phyloP scores from a whole-genome alignment of 2,329 filamentous ascomycete species.

The Diaporthe velutina region DNA sequence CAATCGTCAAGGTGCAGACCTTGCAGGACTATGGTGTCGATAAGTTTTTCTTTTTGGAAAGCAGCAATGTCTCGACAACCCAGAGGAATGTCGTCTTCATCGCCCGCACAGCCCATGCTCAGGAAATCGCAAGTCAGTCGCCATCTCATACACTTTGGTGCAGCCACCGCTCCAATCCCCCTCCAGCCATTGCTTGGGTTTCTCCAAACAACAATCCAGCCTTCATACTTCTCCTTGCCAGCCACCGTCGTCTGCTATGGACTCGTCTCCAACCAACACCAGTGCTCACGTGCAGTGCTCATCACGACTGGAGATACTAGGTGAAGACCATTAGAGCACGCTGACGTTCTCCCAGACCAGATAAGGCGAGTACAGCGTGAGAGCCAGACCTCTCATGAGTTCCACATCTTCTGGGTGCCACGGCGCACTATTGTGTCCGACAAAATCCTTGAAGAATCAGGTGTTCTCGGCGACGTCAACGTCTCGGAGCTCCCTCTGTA shows the following conservation, averaged over 20 bases:
- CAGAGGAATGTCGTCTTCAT: conserved; percentile 97
- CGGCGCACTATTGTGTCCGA: conserved; percentile 92
- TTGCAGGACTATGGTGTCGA: conserved; percentile 98
- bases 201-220: conserved; percentile 47
- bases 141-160: conserved; percentile 16
- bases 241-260: conserved; percentile 67
- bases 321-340: conserved; percentile 66
- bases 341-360: conserved; percentile 81
- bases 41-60: conserved; percentile 97
- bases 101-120: conserved; percentile 88
- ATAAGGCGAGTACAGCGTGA: conserved; percentile 91
- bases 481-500: conserved; percentile 88
- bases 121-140: conserved; percentile 86
- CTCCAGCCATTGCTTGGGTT: background rate
- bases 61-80: conserved; percentile 92
- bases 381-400: conserved; percentile 92
- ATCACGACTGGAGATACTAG: conserved; percentile 46
- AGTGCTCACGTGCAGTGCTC: conserved; percentile 58
- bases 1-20: conserved; percentile 94
- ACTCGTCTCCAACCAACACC: conserved; percentile 40
- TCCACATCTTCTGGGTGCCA: conserved; percentile 96
- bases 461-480: conserved; percentile 91
- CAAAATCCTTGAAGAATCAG: conserved; percentile 90
- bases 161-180: background rate
- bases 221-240: conserved; percentile 61